Percentiles rank a stretch among this genome's conserved stretches.
phyloP scores from a whole-genome alignment of 306 rosid genomes.

The Castanea mollissima region DNA sequence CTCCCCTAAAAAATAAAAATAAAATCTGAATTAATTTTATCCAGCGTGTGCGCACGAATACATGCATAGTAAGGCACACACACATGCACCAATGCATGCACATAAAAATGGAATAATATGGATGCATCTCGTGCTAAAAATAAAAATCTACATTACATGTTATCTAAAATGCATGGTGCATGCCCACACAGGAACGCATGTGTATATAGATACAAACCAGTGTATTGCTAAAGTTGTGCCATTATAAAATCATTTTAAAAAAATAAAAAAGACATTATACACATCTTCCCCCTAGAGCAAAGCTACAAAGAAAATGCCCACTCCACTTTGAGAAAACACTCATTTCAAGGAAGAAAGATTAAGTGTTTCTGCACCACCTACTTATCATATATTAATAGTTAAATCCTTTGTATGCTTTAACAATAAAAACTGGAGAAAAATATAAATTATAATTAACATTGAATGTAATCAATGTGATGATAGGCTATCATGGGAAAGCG shows the following conservation, averaged over 20 bases:
- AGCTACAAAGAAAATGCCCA: no score
- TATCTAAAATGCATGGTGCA: not conserved
- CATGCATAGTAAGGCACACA: no score
- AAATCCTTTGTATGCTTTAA: not conserved
- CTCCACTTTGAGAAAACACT: not conserved
- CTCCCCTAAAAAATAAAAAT: not conserved
- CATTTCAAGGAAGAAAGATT: not conserved
- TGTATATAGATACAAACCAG: no score
- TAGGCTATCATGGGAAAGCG: not conserved
- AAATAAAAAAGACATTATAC: not conserved
- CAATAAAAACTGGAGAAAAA: not conserved
- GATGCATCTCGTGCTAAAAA: not conserved
- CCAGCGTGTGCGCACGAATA: no score
- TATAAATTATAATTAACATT: not conserved
- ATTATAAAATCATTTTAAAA: not conserved
- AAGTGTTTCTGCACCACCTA: not conserved
- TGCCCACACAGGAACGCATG: not conserved
- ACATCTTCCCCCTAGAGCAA: no score
- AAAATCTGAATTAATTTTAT: not conserved
- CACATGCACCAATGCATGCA: not conserved
- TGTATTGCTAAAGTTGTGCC: no score
- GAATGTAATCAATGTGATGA: not conserved
- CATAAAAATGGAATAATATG: not conserved
- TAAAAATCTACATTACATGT: not conserved
- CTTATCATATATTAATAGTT: not conserved